These are phyloP conservation scores for Punctularia strigosozonata DNA, from an alignment of 768 basidiomycete genomes.

Conservation along the genomic window DNA sequence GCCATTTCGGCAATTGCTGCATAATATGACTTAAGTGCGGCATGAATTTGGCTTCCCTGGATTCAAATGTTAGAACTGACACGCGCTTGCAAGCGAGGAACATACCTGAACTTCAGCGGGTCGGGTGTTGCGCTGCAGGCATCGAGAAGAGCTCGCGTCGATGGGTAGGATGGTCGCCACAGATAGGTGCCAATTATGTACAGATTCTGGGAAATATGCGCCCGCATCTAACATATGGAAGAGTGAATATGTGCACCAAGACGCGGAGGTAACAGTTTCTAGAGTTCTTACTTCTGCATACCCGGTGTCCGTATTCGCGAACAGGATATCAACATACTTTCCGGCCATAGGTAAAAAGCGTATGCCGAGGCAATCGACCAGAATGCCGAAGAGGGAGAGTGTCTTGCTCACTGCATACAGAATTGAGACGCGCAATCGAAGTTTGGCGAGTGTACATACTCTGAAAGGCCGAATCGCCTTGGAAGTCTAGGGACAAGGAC, in stretches of 20 bases:
- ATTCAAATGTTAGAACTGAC: background rate
- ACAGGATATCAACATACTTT: conserved; percentile 55
- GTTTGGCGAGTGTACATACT: conserved; percentile 32
- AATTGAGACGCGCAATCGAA: conserved; percentile 3
- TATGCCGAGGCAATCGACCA: conserved; percentile 54
- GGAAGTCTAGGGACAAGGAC: conserved; percentile 68
- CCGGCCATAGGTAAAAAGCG: conserved; percentile 60
- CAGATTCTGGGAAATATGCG: conserved; percentile 56
- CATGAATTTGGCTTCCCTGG: conserved; percentile 44
- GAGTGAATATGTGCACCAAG: background rate
- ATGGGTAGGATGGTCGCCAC: conserved; percentile 61
- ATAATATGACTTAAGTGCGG: conserved; percentile 45
- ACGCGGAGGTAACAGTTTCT: background rate
- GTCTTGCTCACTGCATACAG: conserved; percentile 60
- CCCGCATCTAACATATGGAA: conserved; percentile 40
- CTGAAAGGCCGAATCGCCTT: conserved; percentile 77
- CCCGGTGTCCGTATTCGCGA: conserved; percentile 67
- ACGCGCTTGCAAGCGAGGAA: background rate
- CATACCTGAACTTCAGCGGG: conserved; percentile 50
- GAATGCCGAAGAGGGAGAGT: conserved; percentile 48
- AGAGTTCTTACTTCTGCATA: conserved; percentile 62
- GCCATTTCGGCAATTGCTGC: conserved; percentile 52
- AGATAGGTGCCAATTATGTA: conserved; percentile 42
- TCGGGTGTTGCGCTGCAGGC: conserved; percentile 43
- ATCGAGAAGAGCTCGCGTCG: conserved; percentile 36